Conservation (phyloP, 2,329 filamentous ascomycete species). For the Colletotrichum cereale region DNA sequence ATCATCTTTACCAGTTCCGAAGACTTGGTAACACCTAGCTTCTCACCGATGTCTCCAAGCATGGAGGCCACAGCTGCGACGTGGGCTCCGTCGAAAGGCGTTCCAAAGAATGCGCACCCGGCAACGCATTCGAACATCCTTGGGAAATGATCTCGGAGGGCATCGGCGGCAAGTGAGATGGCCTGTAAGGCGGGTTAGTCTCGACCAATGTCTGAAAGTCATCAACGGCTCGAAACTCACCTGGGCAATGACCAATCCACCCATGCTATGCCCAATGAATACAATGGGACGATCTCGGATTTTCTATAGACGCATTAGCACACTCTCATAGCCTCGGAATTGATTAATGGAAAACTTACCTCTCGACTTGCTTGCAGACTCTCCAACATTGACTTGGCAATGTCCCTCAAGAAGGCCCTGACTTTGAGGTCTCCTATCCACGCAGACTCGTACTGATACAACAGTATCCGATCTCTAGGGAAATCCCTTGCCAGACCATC, state of each 20-base stretch:
- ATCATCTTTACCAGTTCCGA: conserved; percentile 56
- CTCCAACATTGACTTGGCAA: conserved; percentile 53
- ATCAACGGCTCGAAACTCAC: conserved; percentile 44
- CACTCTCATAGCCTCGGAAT: rapidly evolving
- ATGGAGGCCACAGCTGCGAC: conserved; percentile 54
- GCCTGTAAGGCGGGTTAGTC: conserved; percentile 16
- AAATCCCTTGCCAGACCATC: conserved; percentile 55
- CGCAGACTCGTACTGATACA: conserved; percentile 58
- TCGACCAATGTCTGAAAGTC: neutral
- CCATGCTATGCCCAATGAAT: conserved; percentile 60
- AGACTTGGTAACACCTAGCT: conserved; percentile 47
- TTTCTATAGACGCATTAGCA: conserved; percentile 5
- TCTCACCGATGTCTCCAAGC: conserved; percentile 51
- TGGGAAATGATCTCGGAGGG: conserved; percentile 51
- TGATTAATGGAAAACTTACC: conserved; percentile 41
- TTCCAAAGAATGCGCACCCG: conserved; percentile 56
- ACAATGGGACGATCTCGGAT: conserved; percentile 52
- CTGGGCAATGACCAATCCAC: conserved; percentile 58
- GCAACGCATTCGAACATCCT: conserved; percentile 57
- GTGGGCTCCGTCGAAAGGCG: conserved; percentile 54
- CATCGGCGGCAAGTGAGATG: conserved; percentile 47
- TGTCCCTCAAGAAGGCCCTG: conserved; percentile 55
- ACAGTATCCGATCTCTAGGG: conserved; percentile 53
- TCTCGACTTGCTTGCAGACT: conserved; percentile 52
- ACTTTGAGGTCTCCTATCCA: conserved; percentile 56